A percentile compares a stretch with the other conserved stretches of the same genome.
phyloP scores from a whole-genome alignment of 2,329 filamentous ascomycete genomes.

The Fusarium phyllophilum region DNA sequence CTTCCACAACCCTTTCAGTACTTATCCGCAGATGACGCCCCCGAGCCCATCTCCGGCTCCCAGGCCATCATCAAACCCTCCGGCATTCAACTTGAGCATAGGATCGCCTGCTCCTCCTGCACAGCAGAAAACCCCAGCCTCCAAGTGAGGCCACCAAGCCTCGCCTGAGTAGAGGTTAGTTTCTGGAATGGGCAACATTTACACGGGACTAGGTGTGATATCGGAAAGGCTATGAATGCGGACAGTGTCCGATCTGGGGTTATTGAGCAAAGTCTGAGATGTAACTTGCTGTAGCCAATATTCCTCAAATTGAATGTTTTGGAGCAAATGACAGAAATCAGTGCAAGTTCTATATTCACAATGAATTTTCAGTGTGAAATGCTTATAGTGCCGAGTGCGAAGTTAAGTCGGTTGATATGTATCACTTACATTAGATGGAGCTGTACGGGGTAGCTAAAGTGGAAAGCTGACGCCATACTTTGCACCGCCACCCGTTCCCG shows the following conservation, averaged over 20 bases:
- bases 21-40: conserved; percentile 17
- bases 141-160: not conserved
- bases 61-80: conserved; percentile 1
- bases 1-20: not conserved
- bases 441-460: not conserved
- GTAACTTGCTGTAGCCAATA: not conserved
- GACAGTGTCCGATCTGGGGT: not conserved
- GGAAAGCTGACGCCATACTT: conserved; percentile 33
- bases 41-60: conserved; percentile 38
- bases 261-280: not conserved
- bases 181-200: conserved; percentile 4
- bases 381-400: not conserved
- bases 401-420: not conserved
- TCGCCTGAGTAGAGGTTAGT: too few species aligned
- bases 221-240: not conserved
- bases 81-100: not conserved
- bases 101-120: not conserved
- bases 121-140: not conserved
- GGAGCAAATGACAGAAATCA: not conserved
- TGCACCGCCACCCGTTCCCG: conserved; percentile 26
- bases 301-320: not conserved
- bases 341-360: not conserved
- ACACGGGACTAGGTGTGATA: not conserved
- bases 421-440: not conserved
- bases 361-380: not conserved